Evolutionary conservation across 1,139 yeast genomes (phyloP).

Genomic region (Candida frijolesensis): DNA sequence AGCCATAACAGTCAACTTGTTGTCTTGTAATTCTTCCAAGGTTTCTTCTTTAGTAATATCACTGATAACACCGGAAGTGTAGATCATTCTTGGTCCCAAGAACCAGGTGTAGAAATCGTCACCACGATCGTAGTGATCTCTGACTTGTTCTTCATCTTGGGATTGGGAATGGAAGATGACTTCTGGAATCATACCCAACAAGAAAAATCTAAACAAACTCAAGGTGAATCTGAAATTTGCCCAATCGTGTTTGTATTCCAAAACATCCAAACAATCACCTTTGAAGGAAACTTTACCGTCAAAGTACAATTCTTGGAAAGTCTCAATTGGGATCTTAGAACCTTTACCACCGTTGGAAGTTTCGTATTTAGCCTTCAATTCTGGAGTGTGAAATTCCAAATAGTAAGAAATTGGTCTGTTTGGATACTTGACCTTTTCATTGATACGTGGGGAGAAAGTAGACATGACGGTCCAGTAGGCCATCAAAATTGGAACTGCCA

Average conservation of each 20-base stretch:
- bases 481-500: conserved; percentile 71
- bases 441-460: conserved; percentile 77
- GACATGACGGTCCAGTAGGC: conserved; percentile 82
- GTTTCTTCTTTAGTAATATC: conserved; percentile 75
- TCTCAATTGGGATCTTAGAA: conserved; percentile 86
- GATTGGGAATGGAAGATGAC: conserved; percentile 89
- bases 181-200: conserved; percentile 91
- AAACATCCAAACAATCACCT: conserved; percentile 81
- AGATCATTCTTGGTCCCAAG: conserved; percentile 92
- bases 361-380: conserved; percentile 68
- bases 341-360: conserved; percentile 56
- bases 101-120: conserved; percentile 95
- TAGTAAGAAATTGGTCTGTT: conserved; percentile 77
- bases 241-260: conserved; percentile 94
- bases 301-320: conserved; percentile 87
- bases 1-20: conserved; percentile 84
- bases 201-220: conserved; percentile 76
- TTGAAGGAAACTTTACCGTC: conserved; percentile 83
- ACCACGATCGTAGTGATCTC: conserved; percentile 96
- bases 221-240: conserved; percentile 78
- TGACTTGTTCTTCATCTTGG: conserved; percentile 95
- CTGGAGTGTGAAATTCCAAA: conserved; percentile 79
- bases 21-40: conserved; percentile 86
- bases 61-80: conserved; percentile 82
- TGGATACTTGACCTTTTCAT: conserved; percentile 77